A percentile compares a stretch with the other conserved stretches of the same genome.
phyloP scores from a whole-genome alignment of 2,329 filamentous ascomycete species.

The Lecanicillium sp. region DNA sequence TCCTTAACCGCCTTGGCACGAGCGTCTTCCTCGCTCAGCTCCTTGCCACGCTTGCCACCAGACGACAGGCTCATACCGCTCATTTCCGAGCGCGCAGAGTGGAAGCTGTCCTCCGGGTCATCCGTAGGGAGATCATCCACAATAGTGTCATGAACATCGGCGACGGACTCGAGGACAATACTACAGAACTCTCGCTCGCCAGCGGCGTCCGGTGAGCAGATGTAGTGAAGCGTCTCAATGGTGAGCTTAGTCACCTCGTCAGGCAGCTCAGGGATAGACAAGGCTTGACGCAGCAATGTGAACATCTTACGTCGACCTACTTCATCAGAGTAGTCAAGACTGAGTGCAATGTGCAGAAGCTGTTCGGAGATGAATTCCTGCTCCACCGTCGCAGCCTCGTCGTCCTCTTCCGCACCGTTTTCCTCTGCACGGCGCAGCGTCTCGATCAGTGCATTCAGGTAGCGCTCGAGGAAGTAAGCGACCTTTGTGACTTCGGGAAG shows the following conservation, averaged over 20 bases:
- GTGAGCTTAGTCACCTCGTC: constrained; percentile 89
- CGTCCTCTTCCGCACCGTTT: constrained; percentile 53
- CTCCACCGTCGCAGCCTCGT: constrained; percentile 79
- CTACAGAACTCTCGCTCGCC: constrained; percentile 80
- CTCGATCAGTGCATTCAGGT: constrained; percentile 64
- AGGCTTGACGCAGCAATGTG: constrained; percentile 73
- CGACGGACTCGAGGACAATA: constrained; percentile 85
- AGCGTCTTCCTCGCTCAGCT: constrained; percentile 57
- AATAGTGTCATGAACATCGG: constrained; percentile 94
- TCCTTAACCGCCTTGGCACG: constrained; percentile 75
- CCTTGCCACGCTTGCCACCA: constrained; percentile 36
- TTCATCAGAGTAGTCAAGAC: constrained; percentile 95
- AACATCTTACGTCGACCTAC: constrained; percentile 96
- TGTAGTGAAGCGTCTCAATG: constrained; percentile 72
- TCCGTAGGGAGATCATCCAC: constrained; percentile 58
- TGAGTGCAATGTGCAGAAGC: constrained; percentile 83
- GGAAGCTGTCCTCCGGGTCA: constrained; percentile 69
- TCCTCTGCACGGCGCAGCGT: constrained; percentile 53
- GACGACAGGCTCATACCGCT: constrained; percentile 58
- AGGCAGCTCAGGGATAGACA: constrained; percentile 81
- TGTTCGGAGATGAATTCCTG: constrained; percentile 96
- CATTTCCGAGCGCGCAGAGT: constrained; percentile 83
- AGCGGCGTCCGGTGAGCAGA: constrained; percentile 68
- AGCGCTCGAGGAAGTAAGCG: constrained; percentile 77
- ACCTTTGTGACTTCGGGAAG: constrained; percentile 91